Conservation (phyloP, 2,329 filamentous ascomycete species). For the Daldinia sp. region DNA sequence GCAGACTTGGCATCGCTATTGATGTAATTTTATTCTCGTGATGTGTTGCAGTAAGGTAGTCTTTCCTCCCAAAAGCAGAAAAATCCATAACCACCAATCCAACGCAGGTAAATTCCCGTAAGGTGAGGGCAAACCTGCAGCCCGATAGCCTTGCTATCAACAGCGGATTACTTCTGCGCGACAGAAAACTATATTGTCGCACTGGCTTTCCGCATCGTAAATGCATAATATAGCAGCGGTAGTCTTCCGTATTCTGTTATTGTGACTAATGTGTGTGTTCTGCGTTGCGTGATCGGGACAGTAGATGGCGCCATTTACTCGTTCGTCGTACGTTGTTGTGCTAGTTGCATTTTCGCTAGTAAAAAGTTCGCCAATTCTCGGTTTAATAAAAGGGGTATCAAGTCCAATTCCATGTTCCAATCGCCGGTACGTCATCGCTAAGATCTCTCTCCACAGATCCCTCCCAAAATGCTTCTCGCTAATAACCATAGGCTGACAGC, state of each 20-base stretch:
- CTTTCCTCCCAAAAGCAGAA: neutral
- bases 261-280: conserved; percentile 3
- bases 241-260: neutral
- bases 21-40: conserved; percentile 10
- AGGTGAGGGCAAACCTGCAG: neutral
- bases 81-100: conserved; percentile 5
- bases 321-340: conserved; percentile 1
- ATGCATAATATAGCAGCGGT: neutral
- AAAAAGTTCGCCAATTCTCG: conserved; percentile 26
- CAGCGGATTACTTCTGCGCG: neutral
- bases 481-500: neutral
- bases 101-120: neutral
- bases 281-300: conserved; percentile 27
- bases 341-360: conserved; percentile 18
- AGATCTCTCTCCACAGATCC: conserved; percentile 12
- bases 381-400: conserved; percentile 34
- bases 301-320: conserved; percentile 24
- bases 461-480: neutral
- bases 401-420: conserved; percentile 20
- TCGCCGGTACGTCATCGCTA: conserved; percentile 26
- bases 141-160: neutral
- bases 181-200: neutral
- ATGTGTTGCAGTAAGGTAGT: conserved; percentile 8
- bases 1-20: neutral
- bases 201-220: neutral